phyloP scores from a whole-genome alignment of 257 asterid genomes.

The Nicotiana sylvestris region DNA sequence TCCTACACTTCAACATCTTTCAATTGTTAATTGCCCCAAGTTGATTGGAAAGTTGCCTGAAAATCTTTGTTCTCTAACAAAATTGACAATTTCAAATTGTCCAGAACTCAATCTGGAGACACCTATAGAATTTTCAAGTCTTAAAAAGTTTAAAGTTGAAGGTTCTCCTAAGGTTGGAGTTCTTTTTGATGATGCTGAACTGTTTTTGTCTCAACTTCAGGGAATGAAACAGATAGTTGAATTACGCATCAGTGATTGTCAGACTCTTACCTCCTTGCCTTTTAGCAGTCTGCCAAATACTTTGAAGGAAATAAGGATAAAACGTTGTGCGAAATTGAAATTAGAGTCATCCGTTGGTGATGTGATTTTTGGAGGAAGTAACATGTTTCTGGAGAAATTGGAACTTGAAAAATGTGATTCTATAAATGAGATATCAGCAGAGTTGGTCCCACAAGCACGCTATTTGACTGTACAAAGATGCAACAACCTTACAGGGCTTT shows the following conservation, averaged over 20 bases:
- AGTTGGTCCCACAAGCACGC: not conserved
- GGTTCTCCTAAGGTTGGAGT: too few species aligned
- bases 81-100: too few species aligned
- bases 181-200: too few species aligned
- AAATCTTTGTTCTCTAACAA: too few species aligned
- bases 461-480: fast-evolving
- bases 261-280: not conserved
- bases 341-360: not conserved
- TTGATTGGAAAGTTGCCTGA: too few species aligned
- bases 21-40: too few species aligned
- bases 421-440: not conserved
- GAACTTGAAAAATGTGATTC: fast-evolving
- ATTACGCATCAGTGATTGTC: not conserved
- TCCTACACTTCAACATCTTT: too few species aligned
- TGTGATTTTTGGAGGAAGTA: too few species aligned
- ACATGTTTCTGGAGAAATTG: not conserved
- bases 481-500: not conserved
- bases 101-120: too few species aligned
- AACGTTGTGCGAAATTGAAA: not conserved
- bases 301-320: fast-evolving
- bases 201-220: not conserved
- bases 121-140: too few species aligned
- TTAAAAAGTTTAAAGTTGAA: too few species aligned
- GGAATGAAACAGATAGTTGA: not conserved
- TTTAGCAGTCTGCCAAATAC: not conserved